Percentiles rank a stretch among this genome's conserved stretches.
These are phyloP conservation scores for Vaccinium myrtillus DNA, from an alignment of 148 eudicot species.

Conservation along the genomic window DNA sequence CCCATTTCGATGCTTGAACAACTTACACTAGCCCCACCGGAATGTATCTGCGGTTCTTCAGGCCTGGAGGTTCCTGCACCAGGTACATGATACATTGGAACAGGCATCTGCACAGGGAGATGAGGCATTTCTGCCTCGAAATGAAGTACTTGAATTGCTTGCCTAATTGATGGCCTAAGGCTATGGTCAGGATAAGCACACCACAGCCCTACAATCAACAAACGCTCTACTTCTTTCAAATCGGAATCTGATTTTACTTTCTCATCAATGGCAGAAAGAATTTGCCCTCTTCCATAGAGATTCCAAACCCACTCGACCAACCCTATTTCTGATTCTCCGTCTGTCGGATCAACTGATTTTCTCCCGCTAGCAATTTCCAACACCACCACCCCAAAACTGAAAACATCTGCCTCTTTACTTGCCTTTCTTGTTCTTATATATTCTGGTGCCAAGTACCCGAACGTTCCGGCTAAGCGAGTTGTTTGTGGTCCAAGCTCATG, in stretches of 20 bases:
- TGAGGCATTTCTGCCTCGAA: constrained; percentile 39
- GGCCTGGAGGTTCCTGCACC: not conserved
- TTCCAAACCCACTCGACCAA: constrained; percentile 22
- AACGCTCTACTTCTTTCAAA: constrained; percentile 33
- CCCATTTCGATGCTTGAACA: not conserved
- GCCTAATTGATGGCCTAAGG: constrained; percentile 46
- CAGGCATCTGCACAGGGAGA: constrained; percentile 28
- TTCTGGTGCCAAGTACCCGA: constrained; percentile 56
- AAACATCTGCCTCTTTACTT: constrained; percentile 56
- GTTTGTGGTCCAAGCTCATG: constrained; percentile 47
- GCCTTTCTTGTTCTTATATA: constrained; percentile 36
- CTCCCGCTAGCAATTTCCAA: constrained; percentile 52
- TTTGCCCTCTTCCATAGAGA: constrained; percentile 34
- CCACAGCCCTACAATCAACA: constrained; percentile 57
- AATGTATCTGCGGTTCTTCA: not conserved
- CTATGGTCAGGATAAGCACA: constrained; percentile 51
- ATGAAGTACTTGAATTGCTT: constrained; percentile 41
- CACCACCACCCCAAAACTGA: constrained; percentile 53
- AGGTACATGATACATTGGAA: constrained; percentile 26
- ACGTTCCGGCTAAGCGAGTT: constrained; percentile 49
- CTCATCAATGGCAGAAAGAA: constrained; percentile 33
- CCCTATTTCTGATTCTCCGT: constrained; percentile 17
- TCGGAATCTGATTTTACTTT: constrained; percentile 33
- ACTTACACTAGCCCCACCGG: not conserved
- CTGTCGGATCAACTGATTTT: constrained; percentile 22